Base-by-base conservation (phyloP, 768 basidiomycete species). In the Tremella mesenterica region DNA sequence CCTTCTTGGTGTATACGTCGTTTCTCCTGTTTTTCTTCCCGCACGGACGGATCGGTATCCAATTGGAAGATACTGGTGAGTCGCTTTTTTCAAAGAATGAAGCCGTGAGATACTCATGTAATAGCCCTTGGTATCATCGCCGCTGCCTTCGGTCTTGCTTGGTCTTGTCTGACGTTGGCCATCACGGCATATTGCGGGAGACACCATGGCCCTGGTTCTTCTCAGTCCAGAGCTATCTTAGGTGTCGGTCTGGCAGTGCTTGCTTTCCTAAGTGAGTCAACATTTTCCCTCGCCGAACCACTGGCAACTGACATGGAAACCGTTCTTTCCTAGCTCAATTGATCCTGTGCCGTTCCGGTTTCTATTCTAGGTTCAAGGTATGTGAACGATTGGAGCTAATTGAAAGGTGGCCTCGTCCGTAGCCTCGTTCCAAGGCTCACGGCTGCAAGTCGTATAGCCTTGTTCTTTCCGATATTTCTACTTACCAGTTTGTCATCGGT, bases 11-110 rank as follows among this genome's bases (percentile, higher is more conserved):
- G 13, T 70, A 64, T 48, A 70, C 68, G 6, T 52, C 58, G 4
- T 50, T 61, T 14, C 28, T 67, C 8, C 56, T 70, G 5, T 66
- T 65, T 54, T 70, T 67, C 56, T 67, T 70, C 36, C 68, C 68
- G 2, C 26, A 52, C 31, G 61, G 59, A 4, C 48, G 45, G 7
- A 52, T 70, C 7, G 44, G 51, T 10, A 34, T 48, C 10, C 65
- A 70, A 38, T 26, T 64, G 10, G 61, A 67, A 49, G 48, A 54
- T 0, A 64, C 65, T 2, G 36, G 67, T 69, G 34, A 53, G 65
- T 21, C 31, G 2, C 2, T 13, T 31, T 16, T 33, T n/a, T 9
- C 16, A 29, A 5, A 34, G 39, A 13, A 23, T 1, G 6, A 30
- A 2, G 18, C 26, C 52, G 12, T 36, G 34, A 23, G 21, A 48